Evolutionary conservation across 495 filamentous ascomycete species (phyloP).

Genomic region (Penicillium daleae): DNA sequence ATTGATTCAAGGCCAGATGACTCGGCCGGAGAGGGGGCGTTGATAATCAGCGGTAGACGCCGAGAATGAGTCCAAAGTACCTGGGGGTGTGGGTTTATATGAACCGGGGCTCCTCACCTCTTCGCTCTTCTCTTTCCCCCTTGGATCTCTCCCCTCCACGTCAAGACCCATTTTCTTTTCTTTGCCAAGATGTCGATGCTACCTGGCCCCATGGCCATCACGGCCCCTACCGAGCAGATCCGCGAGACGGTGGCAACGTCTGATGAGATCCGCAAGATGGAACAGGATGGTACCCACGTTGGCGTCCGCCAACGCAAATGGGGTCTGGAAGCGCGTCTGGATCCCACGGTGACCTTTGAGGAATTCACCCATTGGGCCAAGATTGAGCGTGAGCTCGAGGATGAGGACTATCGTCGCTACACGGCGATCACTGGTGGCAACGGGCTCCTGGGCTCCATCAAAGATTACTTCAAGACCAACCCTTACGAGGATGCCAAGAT

Average conservation of each 20-base stretch:
- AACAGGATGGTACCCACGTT: constrained; percentile 1
- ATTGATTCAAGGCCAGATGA: background rate
- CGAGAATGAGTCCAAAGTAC: too few relatives aligned
- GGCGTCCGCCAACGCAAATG: constrained; percentile 25
- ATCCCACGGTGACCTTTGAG: constrained; percentile 37
- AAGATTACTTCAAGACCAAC: constrained; percentile 14
- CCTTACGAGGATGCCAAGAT: constrained; percentile 15
- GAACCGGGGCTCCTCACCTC: background rate
- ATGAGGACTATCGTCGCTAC: constrained; percentile 13
- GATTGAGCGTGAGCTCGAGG: constrained; percentile 30
- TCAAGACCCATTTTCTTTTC: background rate
- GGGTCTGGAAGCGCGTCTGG: constrained; percentile 34
- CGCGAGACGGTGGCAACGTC: background rate
- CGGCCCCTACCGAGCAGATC: constrained; percentile 21
- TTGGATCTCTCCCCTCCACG: background rate
- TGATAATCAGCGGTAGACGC: background rate
- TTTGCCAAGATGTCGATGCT: constrained; percentile 19
- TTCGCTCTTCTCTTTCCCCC: background rate
- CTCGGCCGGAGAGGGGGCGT: background rate
- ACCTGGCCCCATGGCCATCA: constrained; percentile 19
- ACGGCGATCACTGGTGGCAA: background rate
- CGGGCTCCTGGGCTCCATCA: constrained; percentile 13
- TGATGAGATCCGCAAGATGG: constrained; percentile 16
- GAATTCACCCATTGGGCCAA: constrained; percentile 42
- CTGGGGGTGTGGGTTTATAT: background rate